phyloP scores from a whole-genome alignment of 1,139 yeast species.

The Diutina rugosa region DNA sequence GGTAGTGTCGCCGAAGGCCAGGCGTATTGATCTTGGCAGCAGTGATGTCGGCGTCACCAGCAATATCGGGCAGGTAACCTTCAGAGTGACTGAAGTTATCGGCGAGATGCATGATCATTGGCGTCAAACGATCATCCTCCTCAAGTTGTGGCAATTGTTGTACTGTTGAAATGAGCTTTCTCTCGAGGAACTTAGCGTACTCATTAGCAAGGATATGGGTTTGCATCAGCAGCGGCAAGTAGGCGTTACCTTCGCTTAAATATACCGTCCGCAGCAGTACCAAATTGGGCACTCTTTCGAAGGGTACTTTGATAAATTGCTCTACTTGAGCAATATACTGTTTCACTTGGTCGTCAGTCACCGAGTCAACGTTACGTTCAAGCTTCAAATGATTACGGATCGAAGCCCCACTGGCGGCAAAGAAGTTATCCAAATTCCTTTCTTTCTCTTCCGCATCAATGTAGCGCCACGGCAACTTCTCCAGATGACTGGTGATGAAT shows the following conservation, averaged over 20 bases:
- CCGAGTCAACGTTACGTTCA: constrained; percentile 16
- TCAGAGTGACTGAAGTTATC: constrained; percentile 37
- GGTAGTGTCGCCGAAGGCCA: constrained; percentile 53
- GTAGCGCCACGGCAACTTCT: constrained; percentile 58
- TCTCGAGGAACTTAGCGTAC: constrained; percentile 40
- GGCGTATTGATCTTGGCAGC: constrained; percentile 49
- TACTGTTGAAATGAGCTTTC: constrained; percentile 53
- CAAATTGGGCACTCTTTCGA: constrained; percentile 70
- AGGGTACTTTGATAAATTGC: constrained; percentile 69
- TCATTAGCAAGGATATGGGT: constrained; percentile 6
- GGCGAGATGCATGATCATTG: constrained; percentile 68
- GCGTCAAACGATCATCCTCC: constrained; percentile 83
- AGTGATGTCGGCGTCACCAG: constrained; percentile 48
- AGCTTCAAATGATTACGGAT: constrained; percentile 18
- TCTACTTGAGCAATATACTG: constrained; percentile 36
- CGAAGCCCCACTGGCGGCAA: constrained; percentile 34
- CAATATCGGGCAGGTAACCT: constrained; percentile 17
- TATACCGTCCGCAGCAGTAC: constrained; percentile 60
- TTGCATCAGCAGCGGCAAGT: constrained; percentile 75
- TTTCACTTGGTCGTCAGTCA: constrained; percentile 29
- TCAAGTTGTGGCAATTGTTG: constrained; percentile 74
- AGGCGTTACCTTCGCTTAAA: constrained; percentile 60
- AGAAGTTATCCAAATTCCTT: constrained; percentile 35
- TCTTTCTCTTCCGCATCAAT: constrained; percentile 52
- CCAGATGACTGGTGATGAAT: constrained; percentile 42